Percentiles rank a stretch among this genome's conserved stretches.
phyloP scores from a whole-genome alignment of 2,329 filamentous ascomycete species.

The Stemphylium vesicarium region DNA sequence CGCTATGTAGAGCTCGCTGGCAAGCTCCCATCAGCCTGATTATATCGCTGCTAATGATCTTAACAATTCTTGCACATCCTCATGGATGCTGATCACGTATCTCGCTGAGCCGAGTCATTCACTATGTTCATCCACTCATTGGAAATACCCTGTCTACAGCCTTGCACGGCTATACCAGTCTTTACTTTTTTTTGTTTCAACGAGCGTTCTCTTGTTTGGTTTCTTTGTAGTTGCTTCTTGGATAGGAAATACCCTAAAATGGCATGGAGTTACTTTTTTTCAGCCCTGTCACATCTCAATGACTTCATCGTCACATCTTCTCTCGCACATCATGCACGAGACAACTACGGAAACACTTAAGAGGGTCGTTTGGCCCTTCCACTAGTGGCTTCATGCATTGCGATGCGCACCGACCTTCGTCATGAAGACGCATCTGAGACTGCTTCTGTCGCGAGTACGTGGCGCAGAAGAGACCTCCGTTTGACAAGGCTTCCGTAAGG shows the following conservation, averaged over 20 bases:
- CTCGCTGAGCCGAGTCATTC: not conserved
- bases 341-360: not conserved
- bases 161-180: not conserved
- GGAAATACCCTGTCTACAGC: not conserved
- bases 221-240: not conserved
- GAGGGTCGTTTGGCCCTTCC: not conserved
- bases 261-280: not conserved
- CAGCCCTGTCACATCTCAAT: not conserved
- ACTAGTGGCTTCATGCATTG: not conserved
- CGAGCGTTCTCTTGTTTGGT: not conserved
- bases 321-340: not conserved
- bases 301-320: not conserved
- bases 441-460: not conserved
- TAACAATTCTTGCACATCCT: not conserved
- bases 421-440: not conserved
- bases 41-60: not conserved
- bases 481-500: not conserved
- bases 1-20: conserved; percentile 42
- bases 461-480: not conserved
- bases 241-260: conserved; percentile 11
- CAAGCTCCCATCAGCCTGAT: conserved; percentile 17
- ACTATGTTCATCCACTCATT: not conserved
- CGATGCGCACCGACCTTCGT: not conserved
- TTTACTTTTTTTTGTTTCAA: not conserved
- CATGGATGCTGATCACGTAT: not conserved